phyloP scores from a whole-genome alignment of 805 yeast species.

The Pichia sporocuriosa region DNA sequence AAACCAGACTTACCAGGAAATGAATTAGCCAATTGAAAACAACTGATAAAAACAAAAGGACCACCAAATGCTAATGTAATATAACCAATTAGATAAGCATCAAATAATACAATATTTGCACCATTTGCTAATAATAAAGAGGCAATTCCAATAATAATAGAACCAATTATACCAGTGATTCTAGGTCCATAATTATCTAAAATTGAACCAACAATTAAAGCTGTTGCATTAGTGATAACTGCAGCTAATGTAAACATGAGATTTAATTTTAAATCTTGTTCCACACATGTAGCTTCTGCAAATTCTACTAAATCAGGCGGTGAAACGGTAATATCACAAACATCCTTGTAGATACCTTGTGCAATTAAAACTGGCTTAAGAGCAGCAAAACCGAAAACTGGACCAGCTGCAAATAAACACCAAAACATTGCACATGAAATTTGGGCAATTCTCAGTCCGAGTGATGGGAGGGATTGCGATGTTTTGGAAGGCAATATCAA shows the following conservation, averaged over 20 bases:
- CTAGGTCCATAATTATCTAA: constrained; percentile 79
- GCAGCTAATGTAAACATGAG: constrained; percentile 82
- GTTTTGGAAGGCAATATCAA: constrained; percentile 13
- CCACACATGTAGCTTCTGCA: constrained; percentile 39
- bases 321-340: constrained; percentile 36
- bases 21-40: constrained; percentile 83
- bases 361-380: constrained; percentile 71
- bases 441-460: constrained; percentile 39
- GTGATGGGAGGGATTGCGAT: constrained; percentile 18
- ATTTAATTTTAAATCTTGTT: constrained; percentile 80
- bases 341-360: constrained; percentile 68
- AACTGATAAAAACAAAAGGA: constrained; percentile 85
- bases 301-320: background rate
- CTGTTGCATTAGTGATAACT: constrained; percentile 75
- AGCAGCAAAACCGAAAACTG: constrained; percentile 94
- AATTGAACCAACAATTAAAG: constrained; percentile 74
- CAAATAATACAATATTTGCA: constrained; percentile 30
- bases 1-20: constrained; percentile 81
- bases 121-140: constrained; percentile 31
- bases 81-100: constrained; percentile 71
- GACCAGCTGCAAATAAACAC: constrained; percentile 91
- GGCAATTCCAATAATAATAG: constrained; percentile 52
- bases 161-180: constrained; percentile 69
- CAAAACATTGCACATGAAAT: constrained; percentile 69
- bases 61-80: constrained; percentile 80